phyloP scores from a whole-genome alignment of 179 eudicot species.

The Beta macrorhiza region DNA sequence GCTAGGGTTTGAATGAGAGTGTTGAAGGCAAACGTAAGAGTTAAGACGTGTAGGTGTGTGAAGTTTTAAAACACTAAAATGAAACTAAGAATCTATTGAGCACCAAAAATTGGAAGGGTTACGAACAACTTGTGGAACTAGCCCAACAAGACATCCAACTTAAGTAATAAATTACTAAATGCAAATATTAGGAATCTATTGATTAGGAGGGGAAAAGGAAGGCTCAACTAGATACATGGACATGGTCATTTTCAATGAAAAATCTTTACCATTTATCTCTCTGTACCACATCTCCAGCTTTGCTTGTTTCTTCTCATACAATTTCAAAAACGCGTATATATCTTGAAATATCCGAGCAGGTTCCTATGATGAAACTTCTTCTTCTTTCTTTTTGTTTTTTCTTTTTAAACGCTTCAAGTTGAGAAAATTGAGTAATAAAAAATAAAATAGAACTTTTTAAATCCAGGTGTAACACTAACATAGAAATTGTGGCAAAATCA shows the following conservation, averaged over 20 bases:
- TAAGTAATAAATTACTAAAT: no score
- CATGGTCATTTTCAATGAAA: background rate
- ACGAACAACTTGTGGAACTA: no score
- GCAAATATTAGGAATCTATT: no score
- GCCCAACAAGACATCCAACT: no score
- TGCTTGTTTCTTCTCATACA: slow-evolving; percentile 20
- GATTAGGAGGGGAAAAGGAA: background rate
- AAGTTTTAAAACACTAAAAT: no score
- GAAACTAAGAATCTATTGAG: no score
- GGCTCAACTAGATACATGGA: background rate
- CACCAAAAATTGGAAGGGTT: no score
- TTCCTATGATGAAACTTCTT: slow-evolving; percentile 17
- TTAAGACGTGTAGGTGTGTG: no score
- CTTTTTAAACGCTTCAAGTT: background rate
- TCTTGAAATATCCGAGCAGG: slow-evolving; percentile 16
- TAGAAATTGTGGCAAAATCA: background rate
- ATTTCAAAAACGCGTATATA: slow-evolving; percentile 31
- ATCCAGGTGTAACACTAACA: slow-evolving; percentile 7
- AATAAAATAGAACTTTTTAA: background rate
- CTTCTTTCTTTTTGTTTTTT: background rate
- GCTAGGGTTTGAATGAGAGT: no score
- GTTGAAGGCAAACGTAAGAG: no score
- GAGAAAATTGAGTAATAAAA: background rate
- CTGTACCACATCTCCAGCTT: background rate
- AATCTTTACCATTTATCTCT: background rate